These are phyloP conservation scores for Globisporangium abappressorium DNA, from an alignment of 352 stramenopile genomes.

Conservation along the genomic window DNA sequence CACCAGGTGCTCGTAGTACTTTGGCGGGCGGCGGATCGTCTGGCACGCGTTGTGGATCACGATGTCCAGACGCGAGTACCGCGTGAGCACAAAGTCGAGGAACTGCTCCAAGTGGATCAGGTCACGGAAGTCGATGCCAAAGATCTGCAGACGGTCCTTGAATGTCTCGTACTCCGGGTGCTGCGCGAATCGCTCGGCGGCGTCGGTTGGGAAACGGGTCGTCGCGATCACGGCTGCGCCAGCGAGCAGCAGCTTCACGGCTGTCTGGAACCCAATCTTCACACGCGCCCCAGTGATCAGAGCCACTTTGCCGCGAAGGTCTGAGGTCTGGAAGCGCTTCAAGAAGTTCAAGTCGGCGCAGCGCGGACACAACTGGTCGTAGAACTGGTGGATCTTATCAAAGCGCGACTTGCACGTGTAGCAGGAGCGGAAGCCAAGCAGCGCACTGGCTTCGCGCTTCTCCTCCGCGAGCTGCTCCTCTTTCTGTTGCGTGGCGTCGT, in stretches of 20 bases:
- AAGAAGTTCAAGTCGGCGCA: constrained; percentile 94
- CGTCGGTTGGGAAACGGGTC: constrained; percentile 94
- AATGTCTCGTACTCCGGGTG: constrained; percentile 93
- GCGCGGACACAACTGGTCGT: constrained; percentile 93
- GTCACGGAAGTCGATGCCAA: constrained; percentile 96
- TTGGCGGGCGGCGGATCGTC: constrained; percentile 91
- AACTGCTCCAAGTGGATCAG: constrained; percentile 95
- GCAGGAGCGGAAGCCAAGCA: constrained; percentile 90
- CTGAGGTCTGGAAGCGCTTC: constrained; percentile 91
- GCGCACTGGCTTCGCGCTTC: constrained; percentile 55
- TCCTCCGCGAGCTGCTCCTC: constrained; percentile 47
- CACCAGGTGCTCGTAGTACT: constrained; percentile 93
- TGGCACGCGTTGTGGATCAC: constrained; percentile 98
- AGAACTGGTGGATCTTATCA: constrained; percentile 95
- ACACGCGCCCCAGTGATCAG: constrained; percentile 95
- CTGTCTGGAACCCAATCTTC: constrained; percentile 96
- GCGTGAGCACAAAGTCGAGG: constrained; percentile 79
- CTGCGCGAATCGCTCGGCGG: constrained; percentile 85
- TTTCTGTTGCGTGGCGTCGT: constrained; percentile 44
- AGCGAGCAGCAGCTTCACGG: constrained; percentile 92
- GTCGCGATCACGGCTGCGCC: constrained; percentile 94
- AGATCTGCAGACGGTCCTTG: constrained; percentile 93
- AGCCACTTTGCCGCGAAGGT: constrained; percentile 89
- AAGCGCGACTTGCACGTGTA: constrained; percentile 96
- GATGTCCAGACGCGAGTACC: constrained; percentile 92